Base-by-base conservation (phyloP, 2,329 filamentous ascomycete species). In the Cladosporium colombiae region DNA sequence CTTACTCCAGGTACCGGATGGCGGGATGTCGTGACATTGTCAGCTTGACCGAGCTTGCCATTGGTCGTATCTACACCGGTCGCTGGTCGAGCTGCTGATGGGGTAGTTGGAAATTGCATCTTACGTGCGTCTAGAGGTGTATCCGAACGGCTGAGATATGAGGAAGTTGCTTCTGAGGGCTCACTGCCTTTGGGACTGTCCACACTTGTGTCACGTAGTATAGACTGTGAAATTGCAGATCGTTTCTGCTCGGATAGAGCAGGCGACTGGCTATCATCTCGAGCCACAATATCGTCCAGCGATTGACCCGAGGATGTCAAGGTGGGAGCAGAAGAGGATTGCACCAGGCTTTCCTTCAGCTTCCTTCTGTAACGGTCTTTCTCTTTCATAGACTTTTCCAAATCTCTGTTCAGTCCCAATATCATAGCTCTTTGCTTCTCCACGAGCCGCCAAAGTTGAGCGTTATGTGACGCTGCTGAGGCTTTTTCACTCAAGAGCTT, bases 341-440 rank as follows among this genome's bases (percentile, higher is more conserved):
- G 80, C 33, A 79, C 80, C 70, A 87, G 79, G 66, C 86, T 78
- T 65, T 98, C 93, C 78, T 96, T 97, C 52, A 96, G 77, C 78
- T 95, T 97, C 78, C 90, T 93, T 72, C 91, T 88, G 76, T 98
- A 98, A 72, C 90, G 90, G 70, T 98, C 94, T 79, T 97, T 97
- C 71, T 98, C 95, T 76, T 96, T 96, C 69, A 97, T 79, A 1
- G 93, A 89, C 62, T 91, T 88, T 78, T 98, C 94, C 14, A 99
- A 82, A 76, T 99, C 95, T 77, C 95, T 96, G 75, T 98, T 97
- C 68, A 99, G 83, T 8, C 93, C 94, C 23, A 97, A 79, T 64
- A 99, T 93, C 88, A 99, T 93, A 18, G 92, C 88, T 68, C 94
- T 86, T 78, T 99, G 95, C 81, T 99, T 98, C 77, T 98, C 94